These are phyloP conservation scores for Conringia planisiliqua DNA, from an alignment of 345 rosid species.

Conservation along the genomic window DNA sequence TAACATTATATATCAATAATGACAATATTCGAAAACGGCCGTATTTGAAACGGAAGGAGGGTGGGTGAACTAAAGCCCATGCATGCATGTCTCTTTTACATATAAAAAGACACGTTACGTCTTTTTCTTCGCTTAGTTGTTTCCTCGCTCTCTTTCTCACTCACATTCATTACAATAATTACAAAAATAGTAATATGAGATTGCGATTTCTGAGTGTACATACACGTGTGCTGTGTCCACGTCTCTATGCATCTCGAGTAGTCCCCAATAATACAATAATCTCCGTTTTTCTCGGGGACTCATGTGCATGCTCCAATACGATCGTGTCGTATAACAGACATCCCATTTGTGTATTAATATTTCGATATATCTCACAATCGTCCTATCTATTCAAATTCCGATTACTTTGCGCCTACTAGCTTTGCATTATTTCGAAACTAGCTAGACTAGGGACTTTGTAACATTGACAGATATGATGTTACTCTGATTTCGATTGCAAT, in stretches of 20 bases:
- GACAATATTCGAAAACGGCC: background rate
- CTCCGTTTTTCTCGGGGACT: slow-evolving; percentile 34
- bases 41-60: background rate
- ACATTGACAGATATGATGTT: slow-evolving; percentile 27
- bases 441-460: slow-evolving; percentile 27
- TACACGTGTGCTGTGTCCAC: slow-evolving; percentile 30
- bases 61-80: slow-evolving; percentile 23
- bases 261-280: slow-evolving; percentile 10
- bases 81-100: slow-evolving; percentile 29
- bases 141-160: background rate
- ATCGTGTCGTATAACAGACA: slow-evolving; percentile 13
- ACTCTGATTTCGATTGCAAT: slow-evolving; percentile 11
- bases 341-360: background rate
- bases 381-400: slow-evolving; percentile 7
- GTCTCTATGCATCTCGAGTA: background rate
- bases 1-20: background rate
- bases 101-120: slow-evolving; percentile 27
- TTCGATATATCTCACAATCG: background rate
- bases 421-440: slow-evolving; percentile 23
- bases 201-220: slow-evolving; percentile 23
- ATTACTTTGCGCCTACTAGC: background rate
- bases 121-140: slow-evolving; percentile 27
- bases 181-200: background rate
- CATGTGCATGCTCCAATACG: slow-evolving; percentile 30
- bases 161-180: background rate